These are phyloP conservation scores for Aspergillus steynii DNA, from an alignment of 495 filamentous ascomycete genomes.

Conservation along the genomic window DNA sequence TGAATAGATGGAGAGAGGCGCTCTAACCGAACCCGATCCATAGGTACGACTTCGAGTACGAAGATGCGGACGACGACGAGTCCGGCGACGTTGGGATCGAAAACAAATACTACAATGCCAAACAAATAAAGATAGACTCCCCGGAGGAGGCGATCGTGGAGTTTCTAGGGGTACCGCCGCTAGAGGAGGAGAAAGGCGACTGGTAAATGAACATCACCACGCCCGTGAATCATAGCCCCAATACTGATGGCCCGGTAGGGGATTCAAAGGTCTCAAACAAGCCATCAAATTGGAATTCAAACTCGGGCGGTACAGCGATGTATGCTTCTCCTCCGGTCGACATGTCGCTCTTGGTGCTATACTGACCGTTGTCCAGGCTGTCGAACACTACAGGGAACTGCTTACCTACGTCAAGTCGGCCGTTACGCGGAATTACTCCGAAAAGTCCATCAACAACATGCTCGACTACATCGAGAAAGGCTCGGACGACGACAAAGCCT, in stretches of 20 bases:
- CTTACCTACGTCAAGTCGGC: slow-evolving; percentile 97
- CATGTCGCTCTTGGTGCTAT: slow-evolving; percentile 5
- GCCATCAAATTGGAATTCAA: slow-evolving; percentile 97
- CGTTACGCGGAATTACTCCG: slow-evolving; percentile 96
- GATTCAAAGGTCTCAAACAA: slow-evolving; percentile 97
- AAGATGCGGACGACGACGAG: slow-evolving; percentile 87
- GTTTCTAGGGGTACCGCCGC: slow-evolving; percentile 79
- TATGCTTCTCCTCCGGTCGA: slow-evolving; percentile 35
- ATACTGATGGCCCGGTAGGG: slow-evolving; percentile 51
- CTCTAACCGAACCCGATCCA: slow-evolving; percentile 12
- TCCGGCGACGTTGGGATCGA: slow-evolving; percentile 90
- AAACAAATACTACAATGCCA: slow-evolving; percentile 99
- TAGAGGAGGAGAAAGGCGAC: slow-evolving; percentile 90
- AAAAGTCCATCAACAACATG: slow-evolving; percentile 99
- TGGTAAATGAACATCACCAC: slow-evolving; percentile 54
- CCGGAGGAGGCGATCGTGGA: slow-evolving; percentile 89
- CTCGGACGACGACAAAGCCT: slow-evolving; percentile 75
- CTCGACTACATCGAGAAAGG: slow-evolving; percentile 97
- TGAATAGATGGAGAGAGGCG: neutral
- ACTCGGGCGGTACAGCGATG: slow-evolving; percentile 79
- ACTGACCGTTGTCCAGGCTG: slow-evolving; percentile 60
- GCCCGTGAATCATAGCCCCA: neutral
- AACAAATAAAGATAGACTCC: slow-evolving; percentile 86
- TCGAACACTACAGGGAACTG: slow-evolving; percentile 93
- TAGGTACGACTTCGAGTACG: slow-evolving; percentile 96